phyloP scores from a whole-genome alignment of 208 protist species.

The Wallacemonas sp. region DNA sequence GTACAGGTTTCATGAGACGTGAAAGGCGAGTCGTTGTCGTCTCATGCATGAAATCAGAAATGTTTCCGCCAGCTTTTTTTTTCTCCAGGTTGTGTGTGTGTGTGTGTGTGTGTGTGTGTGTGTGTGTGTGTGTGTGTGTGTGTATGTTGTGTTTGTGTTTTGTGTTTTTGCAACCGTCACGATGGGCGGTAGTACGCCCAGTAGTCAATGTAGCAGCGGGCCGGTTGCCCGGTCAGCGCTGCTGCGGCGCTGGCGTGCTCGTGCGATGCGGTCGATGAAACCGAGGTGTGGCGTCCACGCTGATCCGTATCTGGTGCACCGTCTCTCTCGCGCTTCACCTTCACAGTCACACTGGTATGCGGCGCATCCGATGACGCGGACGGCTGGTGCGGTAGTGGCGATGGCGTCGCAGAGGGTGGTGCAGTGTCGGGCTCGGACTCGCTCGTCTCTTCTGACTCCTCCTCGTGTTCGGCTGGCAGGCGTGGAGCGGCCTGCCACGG shows the following conservation, averaged over 20 bases:
- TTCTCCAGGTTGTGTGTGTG: not conserved
- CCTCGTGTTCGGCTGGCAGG: not conserved
- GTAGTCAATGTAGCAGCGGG: slow-evolving; percentile 39
- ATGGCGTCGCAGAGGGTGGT: not conserved
- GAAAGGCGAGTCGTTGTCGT: too few species aligned
- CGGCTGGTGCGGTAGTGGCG: too few species aligned
- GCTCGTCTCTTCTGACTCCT: not conserved
- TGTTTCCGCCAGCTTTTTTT: too few species aligned
- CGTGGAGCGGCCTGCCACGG: slow-evolving; percentile 11
- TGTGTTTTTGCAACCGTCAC: not conserved
- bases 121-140: slow-evolving; percentile 2
- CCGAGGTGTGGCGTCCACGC: too few species aligned
- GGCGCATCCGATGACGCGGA: too few species aligned
- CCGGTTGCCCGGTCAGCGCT: slow-evolving; percentile 22
- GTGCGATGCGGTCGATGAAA: slow-evolving; percentile 1
- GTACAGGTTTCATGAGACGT: too few species aligned
- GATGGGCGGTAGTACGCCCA: slow-evolving; percentile 26
- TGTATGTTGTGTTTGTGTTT: too few species aligned
- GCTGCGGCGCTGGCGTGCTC: not conserved
- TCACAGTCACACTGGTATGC: not conserved
- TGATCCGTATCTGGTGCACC: not conserved
- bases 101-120: not conserved
- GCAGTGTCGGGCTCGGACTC: not conserved
- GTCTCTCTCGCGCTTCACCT: not conserved
- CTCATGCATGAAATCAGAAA: too few species aligned